Conservation (phyloP, 148 eudicot species). For the Fagopyrum homotropicum region DNA sequence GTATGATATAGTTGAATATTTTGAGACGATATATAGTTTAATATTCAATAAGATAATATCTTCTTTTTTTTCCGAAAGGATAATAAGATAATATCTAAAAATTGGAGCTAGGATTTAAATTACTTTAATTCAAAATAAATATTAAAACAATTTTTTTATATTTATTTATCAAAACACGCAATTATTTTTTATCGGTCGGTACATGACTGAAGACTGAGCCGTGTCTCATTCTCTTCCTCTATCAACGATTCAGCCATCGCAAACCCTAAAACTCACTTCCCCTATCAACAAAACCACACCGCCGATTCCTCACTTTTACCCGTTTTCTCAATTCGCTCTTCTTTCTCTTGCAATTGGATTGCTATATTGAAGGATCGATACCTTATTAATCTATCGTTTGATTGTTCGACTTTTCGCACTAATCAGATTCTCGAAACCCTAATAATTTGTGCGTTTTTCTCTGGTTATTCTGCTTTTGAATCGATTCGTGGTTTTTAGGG, state of each 20-base stretch:
- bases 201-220: neutral
- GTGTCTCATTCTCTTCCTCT: neutral
- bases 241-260: neutral
- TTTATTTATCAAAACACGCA: too few relatives aligned
- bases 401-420: neutral
- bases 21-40: too few relatives aligned
- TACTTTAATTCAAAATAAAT: too few relatives aligned
- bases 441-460: neutral
- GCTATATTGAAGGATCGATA: neutral
- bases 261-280: conserved; percentile 7
- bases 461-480: neutral
- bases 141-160: too few relatives aligned
- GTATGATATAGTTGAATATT: too few relatives aligned
- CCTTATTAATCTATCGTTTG: neutral
- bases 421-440: neutral
- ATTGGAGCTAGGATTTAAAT: too few relatives aligned
- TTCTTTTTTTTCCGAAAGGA: too few relatives aligned
- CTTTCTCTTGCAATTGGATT: neutral
- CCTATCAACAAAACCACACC: neutral
- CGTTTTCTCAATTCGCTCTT: neutral
- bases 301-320: conserved; percentile 4
- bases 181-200: neutral
- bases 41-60: too few relatives aligned
- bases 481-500: neutral
- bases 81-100: too few relatives aligned